These are phyloP conservation scores for Monosporascus cannonballus DNA, from an alignment of 2,329 filamentous ascomycete species.

Conservation along the genomic window DNA sequence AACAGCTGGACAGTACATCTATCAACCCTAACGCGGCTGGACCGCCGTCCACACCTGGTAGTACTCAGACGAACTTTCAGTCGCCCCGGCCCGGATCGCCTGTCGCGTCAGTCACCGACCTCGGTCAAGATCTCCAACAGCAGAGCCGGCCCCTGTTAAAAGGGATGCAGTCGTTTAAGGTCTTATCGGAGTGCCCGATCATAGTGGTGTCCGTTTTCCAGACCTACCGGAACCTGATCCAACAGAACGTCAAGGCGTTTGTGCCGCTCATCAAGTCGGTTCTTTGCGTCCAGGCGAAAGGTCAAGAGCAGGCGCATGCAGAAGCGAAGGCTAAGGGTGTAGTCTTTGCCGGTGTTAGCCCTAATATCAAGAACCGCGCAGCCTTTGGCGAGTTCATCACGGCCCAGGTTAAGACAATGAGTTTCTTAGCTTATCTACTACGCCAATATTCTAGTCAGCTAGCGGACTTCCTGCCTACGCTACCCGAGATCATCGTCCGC, in stretches of 20 bases:
- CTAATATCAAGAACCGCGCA: constrained; percentile 84
- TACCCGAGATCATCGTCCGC: constrained; percentile 86
- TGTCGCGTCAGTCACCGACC: constrained; percentile 72
- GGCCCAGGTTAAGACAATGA: constrained; percentile 98
- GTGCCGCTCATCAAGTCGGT: constrained; percentile 92
- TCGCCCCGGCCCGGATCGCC: constrained; percentile 88
- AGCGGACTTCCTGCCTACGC: constrained; percentile 75
- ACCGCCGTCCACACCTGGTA: constrained; percentile 61
- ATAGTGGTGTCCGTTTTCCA: constrained; percentile 99
- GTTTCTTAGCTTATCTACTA: constrained; percentile 88
- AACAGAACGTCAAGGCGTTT: constrained; percentile 82
- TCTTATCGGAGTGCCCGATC: constrained; percentile 94
- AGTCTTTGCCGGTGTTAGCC: constrained; percentile 88
- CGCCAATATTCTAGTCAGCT: constrained; percentile 83
- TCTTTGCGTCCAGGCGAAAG: constrained; percentile 80
- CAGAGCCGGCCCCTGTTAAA: constrained; percentile 75
- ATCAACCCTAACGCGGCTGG: constrained; percentile 46
- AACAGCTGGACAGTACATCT: constrained; percentile 81
- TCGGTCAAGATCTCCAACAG: constrained; percentile 75
- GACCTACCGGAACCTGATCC: constrained; percentile 74
- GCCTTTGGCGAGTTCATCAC: constrained; percentile 98
- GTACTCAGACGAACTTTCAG: constrained; percentile 67
- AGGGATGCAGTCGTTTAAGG: constrained; percentile 98
- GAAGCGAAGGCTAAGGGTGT: constrained; percentile 74
- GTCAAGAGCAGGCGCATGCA: constrained; percentile 84